Conservation (phyloP, 805 yeast species). For the Ogataea saltuana region DNA sequence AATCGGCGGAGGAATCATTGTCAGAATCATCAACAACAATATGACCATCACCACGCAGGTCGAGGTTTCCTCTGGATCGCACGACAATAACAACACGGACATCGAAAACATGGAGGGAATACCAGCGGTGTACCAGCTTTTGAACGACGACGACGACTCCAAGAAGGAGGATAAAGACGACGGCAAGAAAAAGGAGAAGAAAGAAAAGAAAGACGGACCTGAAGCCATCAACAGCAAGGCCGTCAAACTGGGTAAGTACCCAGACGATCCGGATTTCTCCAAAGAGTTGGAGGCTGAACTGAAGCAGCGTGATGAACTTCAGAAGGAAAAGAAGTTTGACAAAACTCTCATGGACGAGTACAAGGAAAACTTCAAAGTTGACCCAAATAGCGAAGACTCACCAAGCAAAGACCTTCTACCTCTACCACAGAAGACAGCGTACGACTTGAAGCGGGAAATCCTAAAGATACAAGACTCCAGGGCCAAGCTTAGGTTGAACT, state of each 20-base stretch:
- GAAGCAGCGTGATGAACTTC: slow-evolving; percentile 68
- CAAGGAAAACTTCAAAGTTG: slow-evolving; percentile 55
- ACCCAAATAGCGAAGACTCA: slow-evolving; percentile 55
- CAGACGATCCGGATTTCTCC: slow-evolving; percentile 80
- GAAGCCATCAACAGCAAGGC: slow-evolving; percentile 68
- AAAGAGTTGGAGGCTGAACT: slow-evolving; percentile 85
- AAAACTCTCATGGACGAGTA: slow-evolving; percentile 65
- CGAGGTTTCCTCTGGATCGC: slow-evolving; percentile 42
- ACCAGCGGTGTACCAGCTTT: slow-evolving; percentile 42
- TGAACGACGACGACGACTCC: slow-evolving; percentile 31
- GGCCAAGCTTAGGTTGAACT: slow-evolving; percentile 65
- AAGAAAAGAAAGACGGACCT: slow-evolving; percentile 27
- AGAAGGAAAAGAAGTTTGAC: slow-evolving; percentile 30
- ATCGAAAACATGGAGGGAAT: slow-evolving; percentile 45
- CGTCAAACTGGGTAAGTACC: slow-evolving; percentile 80
- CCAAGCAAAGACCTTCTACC: slow-evolving; percentile 80
- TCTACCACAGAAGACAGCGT: slow-evolving; percentile 77
- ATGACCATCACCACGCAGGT: slow-evolving; percentile 52
- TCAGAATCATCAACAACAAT: slow-evolving; percentile 83
- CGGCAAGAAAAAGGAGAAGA: slow-evolving; percentile 18
- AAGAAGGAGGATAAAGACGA: slow-evolving; percentile 13
- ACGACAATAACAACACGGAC: slow-evolving; percentile 48
- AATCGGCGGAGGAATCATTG: slow-evolving; percentile 85
- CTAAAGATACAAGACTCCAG: slow-evolving; percentile 80
- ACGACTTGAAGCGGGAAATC: slow-evolving; percentile 79